Conservation (phyloP, 805 yeast species). For the Monosporozyma siamensis region DNA sequence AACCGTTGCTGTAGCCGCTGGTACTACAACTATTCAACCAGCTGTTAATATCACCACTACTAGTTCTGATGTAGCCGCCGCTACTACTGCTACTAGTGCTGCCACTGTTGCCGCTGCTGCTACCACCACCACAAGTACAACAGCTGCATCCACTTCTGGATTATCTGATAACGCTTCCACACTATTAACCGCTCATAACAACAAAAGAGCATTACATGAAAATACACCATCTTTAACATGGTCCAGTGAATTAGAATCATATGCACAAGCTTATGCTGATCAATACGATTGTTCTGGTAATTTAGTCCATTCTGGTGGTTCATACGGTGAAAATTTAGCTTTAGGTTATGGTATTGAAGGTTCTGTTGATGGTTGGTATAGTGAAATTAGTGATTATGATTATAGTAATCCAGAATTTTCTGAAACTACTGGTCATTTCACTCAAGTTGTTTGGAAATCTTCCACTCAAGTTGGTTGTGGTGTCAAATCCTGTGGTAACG, state of each 20-base stretch:
- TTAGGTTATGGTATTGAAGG: slow-evolving; percentile 40
- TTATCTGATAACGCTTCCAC: slow-evolving; percentile 22
- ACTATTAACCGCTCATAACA: slow-evolving; percentile 55
- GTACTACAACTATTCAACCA: slow-evolving; percentile 1
- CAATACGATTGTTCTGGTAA: slow-evolving; percentile 40
- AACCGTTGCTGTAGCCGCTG: background rate
- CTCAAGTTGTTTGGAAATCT: slow-evolving; percentile 67
- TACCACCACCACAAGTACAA: slow-evolving; percentile 3
- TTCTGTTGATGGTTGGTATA: slow-evolving; percentile 66
- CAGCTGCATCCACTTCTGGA: slow-evolving; percentile 15
- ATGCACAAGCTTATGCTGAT: slow-evolving; percentile 44
- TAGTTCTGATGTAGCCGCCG: too few relatives aligned
- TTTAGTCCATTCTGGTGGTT: slow-evolving; percentile 45
- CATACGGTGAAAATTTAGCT: slow-evolving; percentile 71
- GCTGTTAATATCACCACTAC: slow-evolving; percentile 3
- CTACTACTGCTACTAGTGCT: slow-evolving; percentile 8
- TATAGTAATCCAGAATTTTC: slow-evolving; percentile 40
- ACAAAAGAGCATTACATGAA: slow-evolving; percentile 35
- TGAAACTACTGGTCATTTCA: slow-evolving; percentile 53
- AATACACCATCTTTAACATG: slow-evolving; percentile 35
- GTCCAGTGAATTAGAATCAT: slow-evolving; percentile 37
- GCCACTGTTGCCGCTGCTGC: slow-evolving; percentile 14
- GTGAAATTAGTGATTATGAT: slow-evolving; percentile 49
- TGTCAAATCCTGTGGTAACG: slow-evolving; percentile 44
- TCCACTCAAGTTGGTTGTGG: slow-evolving; percentile 63